phyloP scores from a whole-genome alignment of 495 filamentous ascomycete species.

The Oidiodendron maius region DNA sequence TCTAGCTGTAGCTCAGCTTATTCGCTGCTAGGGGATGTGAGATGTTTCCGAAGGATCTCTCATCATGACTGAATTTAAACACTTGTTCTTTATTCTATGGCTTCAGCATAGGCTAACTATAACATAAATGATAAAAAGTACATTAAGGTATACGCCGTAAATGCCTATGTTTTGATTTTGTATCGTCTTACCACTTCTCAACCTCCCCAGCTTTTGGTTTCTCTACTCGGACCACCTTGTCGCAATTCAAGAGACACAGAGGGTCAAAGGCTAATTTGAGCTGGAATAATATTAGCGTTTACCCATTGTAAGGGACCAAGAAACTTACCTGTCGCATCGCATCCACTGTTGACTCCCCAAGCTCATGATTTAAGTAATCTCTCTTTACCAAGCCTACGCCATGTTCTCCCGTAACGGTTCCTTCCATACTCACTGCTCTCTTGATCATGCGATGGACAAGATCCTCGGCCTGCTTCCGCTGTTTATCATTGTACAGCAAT shows the following conservation, averaged over 20 bases:
- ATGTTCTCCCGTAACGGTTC: slow-evolving; percentile 80
- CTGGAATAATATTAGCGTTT: too few species aligned
- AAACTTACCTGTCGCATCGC: slow-evolving; percentile 63
- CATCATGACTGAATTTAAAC: too few species aligned
- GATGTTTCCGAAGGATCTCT: too few species aligned
- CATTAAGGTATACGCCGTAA: too few species aligned
- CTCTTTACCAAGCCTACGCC: slow-evolving; percentile 77
- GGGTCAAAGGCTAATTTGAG: slow-evolving; percentile 72
- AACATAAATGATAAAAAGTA: too few species aligned
- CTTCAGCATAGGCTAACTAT: too few species aligned
- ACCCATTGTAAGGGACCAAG: slow-evolving; percentile 10
- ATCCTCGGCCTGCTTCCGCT: slow-evolving; percentile 58
- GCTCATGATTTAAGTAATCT: slow-evolving; percentile 70
- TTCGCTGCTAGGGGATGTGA: too few species aligned
- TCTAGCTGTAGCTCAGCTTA: too few species aligned
- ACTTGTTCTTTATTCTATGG: too few species aligned
- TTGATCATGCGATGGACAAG: slow-evolving; percentile 81
- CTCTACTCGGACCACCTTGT: slow-evolving; percentile 69
- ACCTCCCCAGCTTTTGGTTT: slow-evolving; percentile 46
- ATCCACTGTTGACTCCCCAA: slow-evolving; percentile 68
- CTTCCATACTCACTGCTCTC: slow-evolving; percentile 75
- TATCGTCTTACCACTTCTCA: slow-evolving; percentile 43
- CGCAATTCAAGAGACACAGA: slow-evolving; percentile 70
- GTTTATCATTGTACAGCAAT: slow-evolving; percentile 61
- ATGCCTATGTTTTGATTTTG: too few species aligned